These are phyloP conservation scores for Antitrichia curtipendula DNA, from an alignment of 225 moss, liverwort and hornwort genomes.

Conservation along the genomic window DNA sequence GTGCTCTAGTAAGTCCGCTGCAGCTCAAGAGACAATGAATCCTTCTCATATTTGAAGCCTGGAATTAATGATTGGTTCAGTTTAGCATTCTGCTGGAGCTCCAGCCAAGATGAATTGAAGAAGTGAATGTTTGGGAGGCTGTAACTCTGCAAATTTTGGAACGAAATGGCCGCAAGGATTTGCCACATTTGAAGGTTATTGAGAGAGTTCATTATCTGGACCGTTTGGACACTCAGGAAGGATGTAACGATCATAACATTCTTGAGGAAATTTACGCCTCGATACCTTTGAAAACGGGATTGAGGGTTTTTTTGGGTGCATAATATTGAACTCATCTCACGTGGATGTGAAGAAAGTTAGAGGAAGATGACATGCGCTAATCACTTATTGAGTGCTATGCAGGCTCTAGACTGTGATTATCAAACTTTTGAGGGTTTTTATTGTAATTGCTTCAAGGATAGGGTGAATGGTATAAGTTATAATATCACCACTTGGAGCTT, in stretches of 20 bases:
- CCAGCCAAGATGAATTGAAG: neutral
- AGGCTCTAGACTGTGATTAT: neutral
- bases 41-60: neutral
- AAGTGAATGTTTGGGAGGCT: neutral
- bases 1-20: neutral
- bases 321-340: neutral
- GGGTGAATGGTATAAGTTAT: too few species aligned
- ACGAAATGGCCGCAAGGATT: neutral
- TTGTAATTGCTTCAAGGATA: neutral
- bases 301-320: neutral
- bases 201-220: neutral
- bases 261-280: neutral
- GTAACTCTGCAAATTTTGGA: neutral
- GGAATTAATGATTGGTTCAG: neutral
- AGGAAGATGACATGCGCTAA: neutral
- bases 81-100: neutral
- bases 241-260: neutral
- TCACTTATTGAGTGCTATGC: neutral
- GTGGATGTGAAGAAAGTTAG: neutral
- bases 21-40: neutral
- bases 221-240: neutral
- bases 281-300: neutral
- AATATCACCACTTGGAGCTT: too few species aligned
- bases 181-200: neutral
- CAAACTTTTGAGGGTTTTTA: neutral